Conservation (phyloP, 169 alveolate species). For the Eimeria necatrix region DNA sequence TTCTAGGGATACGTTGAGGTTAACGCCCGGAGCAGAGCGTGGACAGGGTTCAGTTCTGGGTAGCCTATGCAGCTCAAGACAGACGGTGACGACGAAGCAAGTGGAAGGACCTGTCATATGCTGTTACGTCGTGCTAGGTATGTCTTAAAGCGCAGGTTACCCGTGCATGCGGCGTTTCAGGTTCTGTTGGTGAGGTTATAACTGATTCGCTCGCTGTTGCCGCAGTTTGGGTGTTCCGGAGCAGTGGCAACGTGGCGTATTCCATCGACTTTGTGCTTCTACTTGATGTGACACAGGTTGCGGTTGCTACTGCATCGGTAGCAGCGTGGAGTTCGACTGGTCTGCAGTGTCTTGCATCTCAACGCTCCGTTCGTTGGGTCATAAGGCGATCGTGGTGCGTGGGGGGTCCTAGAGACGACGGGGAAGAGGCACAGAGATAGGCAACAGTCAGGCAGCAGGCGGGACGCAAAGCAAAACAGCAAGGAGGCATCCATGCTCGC, state of each 20-base stretch:
- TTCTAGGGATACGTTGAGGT: too few relatives aligned
- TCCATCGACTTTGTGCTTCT: background rate
- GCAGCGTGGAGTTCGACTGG: slow-evolving; percentile 94
- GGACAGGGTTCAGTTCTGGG: slow-evolving; percentile 23
- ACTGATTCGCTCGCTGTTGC: too few relatives aligned
- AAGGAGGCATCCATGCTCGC: background rate
- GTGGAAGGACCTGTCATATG: background rate
- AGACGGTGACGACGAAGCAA: background rate
- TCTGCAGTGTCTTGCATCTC: slow-evolving; percentile 91
- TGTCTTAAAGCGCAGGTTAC: background rate
- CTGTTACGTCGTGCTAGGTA: slow-evolving; percentile 19
- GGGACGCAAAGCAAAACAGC: background rate
- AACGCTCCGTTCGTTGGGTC: slow-evolving; percentile 87
- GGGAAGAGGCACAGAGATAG: background rate
- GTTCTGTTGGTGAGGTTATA: too few relatives aligned
- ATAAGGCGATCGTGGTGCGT: slow-evolving; percentile 79
- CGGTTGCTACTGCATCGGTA: background rate
- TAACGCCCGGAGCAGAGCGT: background rate
- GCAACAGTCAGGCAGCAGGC: background rate
- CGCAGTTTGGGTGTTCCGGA: too few relatives aligned
- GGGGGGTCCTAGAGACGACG: background rate
- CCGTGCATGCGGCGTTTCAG: too few relatives aligned
- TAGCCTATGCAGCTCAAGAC: slow-evolving; percentile 36
- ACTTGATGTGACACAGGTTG: background rate
- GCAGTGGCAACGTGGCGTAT: too few relatives aligned